These are phyloP conservation scores for Mycena olivaceomarginata DNA, from an alignment of 768 basidiomycete genomes.

Conservation along the genomic window DNA sequence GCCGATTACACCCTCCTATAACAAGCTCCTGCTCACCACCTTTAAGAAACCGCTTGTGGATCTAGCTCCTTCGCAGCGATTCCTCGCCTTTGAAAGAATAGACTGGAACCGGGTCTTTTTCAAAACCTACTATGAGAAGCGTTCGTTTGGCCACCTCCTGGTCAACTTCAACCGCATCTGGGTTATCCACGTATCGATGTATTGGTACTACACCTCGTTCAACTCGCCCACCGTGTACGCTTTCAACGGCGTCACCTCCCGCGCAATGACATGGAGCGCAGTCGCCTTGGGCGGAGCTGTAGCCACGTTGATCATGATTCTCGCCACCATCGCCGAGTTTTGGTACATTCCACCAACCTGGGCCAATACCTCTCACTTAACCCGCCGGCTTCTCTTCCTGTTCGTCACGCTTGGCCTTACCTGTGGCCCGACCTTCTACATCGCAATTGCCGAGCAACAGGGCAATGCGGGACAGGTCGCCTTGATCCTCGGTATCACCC, in stretches of 20 bases:
- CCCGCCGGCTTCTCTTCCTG: constrained; percentile 93
- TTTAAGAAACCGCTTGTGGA: constrained; percentile 91
- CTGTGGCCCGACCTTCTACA: constrained; percentile 95
- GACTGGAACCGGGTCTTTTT: constrained; percentile 98
- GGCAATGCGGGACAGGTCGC: constrained; percentile 82
- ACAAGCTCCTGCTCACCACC: constrained; percentile 8
- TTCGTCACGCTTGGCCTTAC: constrained; percentile 93
- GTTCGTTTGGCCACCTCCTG: constrained; percentile 96
- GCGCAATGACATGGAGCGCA: constrained; percentile 94
- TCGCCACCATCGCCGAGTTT: constrained; percentile 95
- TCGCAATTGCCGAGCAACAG: constrained; percentile 88
- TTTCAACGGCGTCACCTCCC: constrained; percentile 71
- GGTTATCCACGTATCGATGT: constrained; percentile 97
- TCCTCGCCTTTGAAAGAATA: constrained; percentile 97
- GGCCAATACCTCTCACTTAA: constrained; percentile 98
- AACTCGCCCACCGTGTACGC: constrained; percentile 94
- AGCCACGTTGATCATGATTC: constrained; percentile 97
- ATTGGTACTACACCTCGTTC: constrained; percentile 97
- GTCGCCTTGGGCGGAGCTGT: constrained; percentile 96
- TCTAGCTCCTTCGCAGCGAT: constrained; percentile 92
- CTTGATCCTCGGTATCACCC: constrained; percentile 95
- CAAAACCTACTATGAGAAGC: constrained; percentile 99
- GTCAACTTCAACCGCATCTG: constrained; percentile 99
- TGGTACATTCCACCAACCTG: constrained; percentile 98
- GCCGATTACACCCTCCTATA: constrained; percentile 38